Base-by-base conservation (phyloP, 305 asterid species). In the Striga hermonthica region DNA sequence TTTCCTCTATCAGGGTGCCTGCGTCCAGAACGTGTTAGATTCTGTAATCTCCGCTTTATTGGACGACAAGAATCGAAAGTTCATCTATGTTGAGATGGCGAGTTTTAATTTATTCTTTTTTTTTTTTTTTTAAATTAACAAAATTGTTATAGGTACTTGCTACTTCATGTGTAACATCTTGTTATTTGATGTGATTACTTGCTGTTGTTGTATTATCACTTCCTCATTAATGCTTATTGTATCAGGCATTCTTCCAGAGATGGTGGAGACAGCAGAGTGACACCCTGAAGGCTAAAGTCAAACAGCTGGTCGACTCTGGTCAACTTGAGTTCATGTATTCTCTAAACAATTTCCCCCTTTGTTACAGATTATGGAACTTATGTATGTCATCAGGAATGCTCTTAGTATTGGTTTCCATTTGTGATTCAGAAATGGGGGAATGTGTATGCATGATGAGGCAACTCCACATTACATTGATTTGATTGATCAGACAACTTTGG, bases 371-470 rank as follows among this genome's bases (percentile, higher is more conserved):
- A 41, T 74, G 22, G 9, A 44, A 2, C 35, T 60, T 59, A 16
- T 64, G 35, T 47, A 31, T 44, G 13, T 28, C 41, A 39, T 37
- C 8, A 50, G 9, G 9, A 13, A 48, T 64, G 44, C 55, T 58
- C 49, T 70, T 40, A 31, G 31, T 22, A 40, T 14, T 54, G 54
- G 13, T 12, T 57, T 45, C 64, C 35, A 8, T 64, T 62, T 28
- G 15, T 75, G 75, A 59, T 71, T 64, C 77, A 86, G 97, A 80
- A 87, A 89, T 71, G 97, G 97, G 64, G 97, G 88, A 8, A 84
- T 85, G 91, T 90, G 95, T 71, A 87, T 87, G 97, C 95, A 90
- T 72, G 97, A 89, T 66, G 97, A 89, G 79, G 97, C 95, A 28
- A 79, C 97, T 7, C 84, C 92, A 7, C 96, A 86, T 65, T 89